phyloP scores from a whole-genome alignment of 257 asterid species.

The Solanum chaucha region DNA sequence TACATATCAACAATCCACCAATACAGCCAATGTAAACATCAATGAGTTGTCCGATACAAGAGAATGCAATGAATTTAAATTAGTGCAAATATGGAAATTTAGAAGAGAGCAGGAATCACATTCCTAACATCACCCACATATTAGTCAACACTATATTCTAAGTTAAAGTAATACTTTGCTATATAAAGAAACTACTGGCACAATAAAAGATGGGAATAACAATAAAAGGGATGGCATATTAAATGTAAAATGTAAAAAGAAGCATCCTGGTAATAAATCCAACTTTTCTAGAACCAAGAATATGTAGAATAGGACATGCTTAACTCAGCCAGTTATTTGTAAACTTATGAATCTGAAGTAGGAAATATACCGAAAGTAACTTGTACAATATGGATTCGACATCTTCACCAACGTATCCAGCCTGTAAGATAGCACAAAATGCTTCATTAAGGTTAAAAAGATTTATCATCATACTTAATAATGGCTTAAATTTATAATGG shows the following conservation, averaged over 20 bases:
- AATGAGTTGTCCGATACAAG: background rate
- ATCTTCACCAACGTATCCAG: constrained; percentile 97
- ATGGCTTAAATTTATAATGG: background rate
- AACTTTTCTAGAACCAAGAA: background rate
- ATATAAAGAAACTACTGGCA: background rate
- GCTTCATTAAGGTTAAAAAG: background rate
- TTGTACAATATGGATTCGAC: constrained; percentile 91
- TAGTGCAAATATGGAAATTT: background rate
- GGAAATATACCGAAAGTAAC: constrained; percentile 48
- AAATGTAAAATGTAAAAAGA: background rate
- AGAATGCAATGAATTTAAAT: background rate
- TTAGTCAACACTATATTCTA: background rate
- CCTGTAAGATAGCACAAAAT: constrained; percentile 41
- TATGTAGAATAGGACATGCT: background rate
- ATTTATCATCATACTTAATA: background rate
- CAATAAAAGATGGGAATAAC: background rate
- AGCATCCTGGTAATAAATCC: background rate
- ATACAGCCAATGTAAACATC: background rate
- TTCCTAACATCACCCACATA: background rate
- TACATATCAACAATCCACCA: background rate
- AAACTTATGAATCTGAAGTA: background rate
- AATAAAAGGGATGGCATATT: background rate
- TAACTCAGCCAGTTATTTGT: background rate
- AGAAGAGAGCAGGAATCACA: background rate
- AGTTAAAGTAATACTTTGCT: background rate